Conservation (phyloP, 2,329 filamentous ascomycete genomes). For the Scolecobasidium constrictum region DNA sequence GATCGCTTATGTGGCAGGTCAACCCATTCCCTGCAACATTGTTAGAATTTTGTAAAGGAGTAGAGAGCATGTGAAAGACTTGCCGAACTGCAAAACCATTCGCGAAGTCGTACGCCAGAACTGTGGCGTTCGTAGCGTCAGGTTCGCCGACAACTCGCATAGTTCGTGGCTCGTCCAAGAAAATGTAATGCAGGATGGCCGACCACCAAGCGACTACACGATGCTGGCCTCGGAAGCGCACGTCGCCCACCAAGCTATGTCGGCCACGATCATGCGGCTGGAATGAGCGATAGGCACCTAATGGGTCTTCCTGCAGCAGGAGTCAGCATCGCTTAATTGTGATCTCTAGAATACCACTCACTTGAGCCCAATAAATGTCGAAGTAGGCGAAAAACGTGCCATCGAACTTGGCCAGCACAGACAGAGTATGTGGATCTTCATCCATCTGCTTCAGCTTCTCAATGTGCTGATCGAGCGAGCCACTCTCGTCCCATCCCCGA, state of each 20-base stretch:
- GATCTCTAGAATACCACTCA: background rate
- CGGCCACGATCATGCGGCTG: slow-evolving; percentile 49
- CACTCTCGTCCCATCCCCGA: slow-evolving; percentile 69
- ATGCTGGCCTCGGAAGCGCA: slow-evolving; percentile 41
- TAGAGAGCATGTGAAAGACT: too few species aligned
- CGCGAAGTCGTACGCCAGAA: slow-evolving; percentile 63
- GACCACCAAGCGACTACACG: slow-evolving; percentile 49
- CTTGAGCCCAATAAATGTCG: slow-evolving; percentile 67
- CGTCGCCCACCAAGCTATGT: slow-evolving; percentile 48
- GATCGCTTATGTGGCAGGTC: slow-evolving; percentile 63
- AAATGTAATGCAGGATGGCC: slow-evolving; percentile 47
- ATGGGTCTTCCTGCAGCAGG: slow-evolving; percentile 42
- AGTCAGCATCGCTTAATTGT: background rate
- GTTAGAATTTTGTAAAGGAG: too few species aligned
- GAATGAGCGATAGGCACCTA: slow-evolving; percentile 46
- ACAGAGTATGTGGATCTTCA: slow-evolving; percentile 60
- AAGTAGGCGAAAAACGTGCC: slow-evolving; percentile 65
- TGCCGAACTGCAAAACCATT: slow-evolving; percentile 63
- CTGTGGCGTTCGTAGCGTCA: slow-evolving; percentile 56
- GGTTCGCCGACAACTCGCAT: slow-evolving; percentile 55
- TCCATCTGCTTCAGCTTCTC: slow-evolving; percentile 59
- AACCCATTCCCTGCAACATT: slow-evolving; percentile 60
- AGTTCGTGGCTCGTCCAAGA: slow-evolving; percentile 47
- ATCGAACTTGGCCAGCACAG: slow-evolving; percentile 60
- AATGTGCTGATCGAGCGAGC: slow-evolving; percentile 62